Evolutionary conservation across 1,284 basidiomycete genomes (phyloP).

Genomic region (Tausonia pullulans): DNA sequence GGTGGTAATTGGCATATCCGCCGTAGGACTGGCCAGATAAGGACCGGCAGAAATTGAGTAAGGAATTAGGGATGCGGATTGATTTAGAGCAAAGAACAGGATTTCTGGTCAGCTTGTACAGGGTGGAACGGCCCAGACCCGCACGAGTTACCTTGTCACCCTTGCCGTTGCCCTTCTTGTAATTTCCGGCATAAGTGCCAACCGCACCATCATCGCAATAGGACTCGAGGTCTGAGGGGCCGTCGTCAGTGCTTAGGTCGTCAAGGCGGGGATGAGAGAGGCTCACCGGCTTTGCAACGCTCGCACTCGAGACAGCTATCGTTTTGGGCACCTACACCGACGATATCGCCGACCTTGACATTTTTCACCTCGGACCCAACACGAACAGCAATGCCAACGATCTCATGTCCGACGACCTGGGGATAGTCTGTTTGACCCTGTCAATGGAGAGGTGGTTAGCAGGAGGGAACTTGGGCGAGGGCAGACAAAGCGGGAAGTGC

Average conservation of each 20-base stretch:
- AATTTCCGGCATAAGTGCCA: conserved; percentile 38
- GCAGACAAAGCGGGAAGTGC: background rate
- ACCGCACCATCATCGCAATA: conserved; percentile 33
- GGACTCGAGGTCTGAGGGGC: conserved; percentile 26
- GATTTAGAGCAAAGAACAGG: background rate
- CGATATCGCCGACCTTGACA: conserved; percentile 53
- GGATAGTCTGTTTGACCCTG: background rate
- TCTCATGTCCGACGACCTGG: conserved; percentile 43
- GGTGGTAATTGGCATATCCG: conserved; percentile 57
- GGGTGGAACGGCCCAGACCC: no score
- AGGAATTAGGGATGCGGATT: no score
- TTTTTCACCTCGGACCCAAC: conserved; percentile 46
- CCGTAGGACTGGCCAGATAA: conserved; percentile 26
- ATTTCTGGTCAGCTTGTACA: no score
- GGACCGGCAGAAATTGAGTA: background rate
- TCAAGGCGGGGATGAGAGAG: background rate
- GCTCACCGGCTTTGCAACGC: background rate
- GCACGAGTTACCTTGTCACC: background rate
- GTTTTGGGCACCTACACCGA: conserved; percentile 53
- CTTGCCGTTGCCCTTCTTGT: conserved; percentile 25
- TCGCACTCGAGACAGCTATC: conserved; percentile 42
- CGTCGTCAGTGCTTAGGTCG: conserved; percentile 32
- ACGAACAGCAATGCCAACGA: conserved; percentile 46
- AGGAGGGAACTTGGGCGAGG: background rate
- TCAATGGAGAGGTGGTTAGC: background rate